A percentile compares a stretch with the other conserved stretches of the same genome.
phyloP scores from a whole-genome alignment of 805 yeast species.

The Helenozyma rhizophorensis region DNA sequence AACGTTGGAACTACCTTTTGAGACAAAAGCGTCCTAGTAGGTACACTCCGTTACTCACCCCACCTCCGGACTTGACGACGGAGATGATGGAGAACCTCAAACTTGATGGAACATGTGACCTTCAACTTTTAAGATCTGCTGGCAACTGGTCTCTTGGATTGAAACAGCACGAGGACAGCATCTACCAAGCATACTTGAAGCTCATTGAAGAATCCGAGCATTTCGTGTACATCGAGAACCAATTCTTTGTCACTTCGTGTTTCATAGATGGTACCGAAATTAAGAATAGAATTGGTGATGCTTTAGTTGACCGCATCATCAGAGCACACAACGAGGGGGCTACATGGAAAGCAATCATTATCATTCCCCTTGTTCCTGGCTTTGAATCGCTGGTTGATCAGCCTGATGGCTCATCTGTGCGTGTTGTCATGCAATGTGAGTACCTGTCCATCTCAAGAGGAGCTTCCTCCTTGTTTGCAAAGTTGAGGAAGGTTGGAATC shows the following conservation, averaged over 20 bases:
- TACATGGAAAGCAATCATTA: constrained; percentile 84
- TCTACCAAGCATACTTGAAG: constrained; percentile 88
- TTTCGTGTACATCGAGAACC: constrained; percentile 91
- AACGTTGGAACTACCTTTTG: constrained; percentile 91
- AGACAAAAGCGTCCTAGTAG: constrained; percentile 94
- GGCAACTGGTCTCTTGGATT: constrained; percentile 93
- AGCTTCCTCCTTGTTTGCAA: constrained; percentile 77
- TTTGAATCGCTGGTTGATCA: constrained; percentile 90
- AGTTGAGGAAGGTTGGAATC: constrained; percentile 73
- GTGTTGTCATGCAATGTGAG: constrained; percentile 96
- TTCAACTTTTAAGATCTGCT: constrained; percentile 84
- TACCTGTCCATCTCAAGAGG: constrained; percentile 92
- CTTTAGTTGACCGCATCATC: constrained; percentile 92
- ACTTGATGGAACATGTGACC: constrained; percentile 82
- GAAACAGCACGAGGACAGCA: constrained; percentile 78
- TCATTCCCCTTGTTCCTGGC: constrained; percentile 97
- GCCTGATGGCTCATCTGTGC: constrained; percentile 90
- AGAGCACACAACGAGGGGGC: constrained; percentile 76
- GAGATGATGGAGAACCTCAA: constrained; percentile 62
- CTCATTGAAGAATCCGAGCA: constrained; percentile 90
- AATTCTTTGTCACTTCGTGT: constrained; percentile 90
- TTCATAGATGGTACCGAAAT: constrained; percentile 78
- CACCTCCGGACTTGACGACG: constrained; percentile 81
- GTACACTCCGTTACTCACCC: constrained; percentile 84
- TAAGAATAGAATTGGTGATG: constrained; percentile 90